phyloP scores from a whole-genome alignment of 805 yeast species.

The Hemisphaericaspora nanyangensis region DNA sequence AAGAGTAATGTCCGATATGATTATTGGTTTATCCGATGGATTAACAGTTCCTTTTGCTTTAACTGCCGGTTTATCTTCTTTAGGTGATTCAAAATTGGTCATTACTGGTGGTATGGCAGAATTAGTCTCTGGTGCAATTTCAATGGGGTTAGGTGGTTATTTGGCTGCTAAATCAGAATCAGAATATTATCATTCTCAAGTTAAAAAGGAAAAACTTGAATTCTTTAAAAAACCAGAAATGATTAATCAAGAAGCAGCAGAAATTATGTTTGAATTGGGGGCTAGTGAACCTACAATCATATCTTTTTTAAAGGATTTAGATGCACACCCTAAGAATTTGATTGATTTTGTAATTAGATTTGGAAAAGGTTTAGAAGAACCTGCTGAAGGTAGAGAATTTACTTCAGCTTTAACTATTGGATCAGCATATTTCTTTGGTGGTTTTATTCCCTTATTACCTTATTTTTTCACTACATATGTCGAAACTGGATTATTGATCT shows the following conservation, averaged over 20 bases:
- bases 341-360: constrained; percentile 82
- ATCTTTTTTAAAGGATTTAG: constrained; percentile 72
- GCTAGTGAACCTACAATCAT: constrained; percentile 70
- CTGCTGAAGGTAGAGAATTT: constrained; percentile 86
- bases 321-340: constrained; percentile 71
- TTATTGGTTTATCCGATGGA: constrained; percentile 93
- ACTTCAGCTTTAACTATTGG: constrained; percentile 91
- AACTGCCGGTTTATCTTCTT: constrained; percentile 90
- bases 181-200: constrained; percentile 71
- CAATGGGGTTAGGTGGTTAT: constrained; percentile 97
- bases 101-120: constrained; percentile 98
- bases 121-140: constrained; percentile 92
- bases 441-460: constrained; percentile 86
- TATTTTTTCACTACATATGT: constrained; percentile 81
- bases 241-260: constrained; percentile 75
- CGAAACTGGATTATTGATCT: constrained; percentile 67
- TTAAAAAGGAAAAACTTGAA: constrained; percentile 62
- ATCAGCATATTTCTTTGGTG: constrained; percentile 83
- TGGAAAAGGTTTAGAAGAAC: constrained; percentile 93
- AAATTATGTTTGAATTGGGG: constrained; percentile 71
- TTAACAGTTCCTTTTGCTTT: constrained; percentile 98
- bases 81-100: constrained; percentile 86
- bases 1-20: constrained; percentile 87
- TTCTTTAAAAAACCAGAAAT: constrained; percentile 62
- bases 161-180: constrained; percentile 89